These are phyloP conservation scores for Zygosaccharomyces bisporus DNA, from an alignment of 805 yeast genomes.

Conservation along the genomic window DNA sequence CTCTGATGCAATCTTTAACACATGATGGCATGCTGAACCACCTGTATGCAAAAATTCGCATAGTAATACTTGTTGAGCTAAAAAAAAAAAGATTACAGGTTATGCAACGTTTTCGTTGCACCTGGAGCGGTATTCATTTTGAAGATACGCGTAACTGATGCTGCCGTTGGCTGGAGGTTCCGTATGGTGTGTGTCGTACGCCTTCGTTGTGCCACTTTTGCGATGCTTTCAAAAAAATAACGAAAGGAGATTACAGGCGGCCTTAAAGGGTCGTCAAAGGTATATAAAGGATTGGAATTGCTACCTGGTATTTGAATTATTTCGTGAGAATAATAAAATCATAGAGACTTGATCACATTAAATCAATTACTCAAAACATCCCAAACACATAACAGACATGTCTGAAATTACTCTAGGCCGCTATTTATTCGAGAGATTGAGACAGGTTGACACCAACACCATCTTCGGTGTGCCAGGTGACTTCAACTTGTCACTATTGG, in stretches of 20 bases:
- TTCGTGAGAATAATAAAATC: neutral
- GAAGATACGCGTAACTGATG: neutral
- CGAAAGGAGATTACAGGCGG: neutral
- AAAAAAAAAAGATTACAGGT: neutral
- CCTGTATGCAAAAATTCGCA: neutral
- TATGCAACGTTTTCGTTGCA: neutral
- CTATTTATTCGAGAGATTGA: slow-evolving; percentile 73
- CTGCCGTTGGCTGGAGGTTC: slow-evolving; percentile 1
- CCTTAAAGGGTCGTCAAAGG: slow-evolving; percentile 1
- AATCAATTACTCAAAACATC: neutral
- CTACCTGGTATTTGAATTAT: neutral
- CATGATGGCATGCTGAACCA: slow-evolving; percentile 2
- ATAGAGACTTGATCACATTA: neutral
- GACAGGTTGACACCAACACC: slow-evolving; percentile 66
- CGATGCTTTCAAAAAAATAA: slow-evolving; percentile 2
- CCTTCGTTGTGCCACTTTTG: slow-evolving; percentile 6
- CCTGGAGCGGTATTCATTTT: neutral
- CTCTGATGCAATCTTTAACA: slow-evolving; percentile 5
- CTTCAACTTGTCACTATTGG: slow-evolving; percentile 68
- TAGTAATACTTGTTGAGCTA: slow-evolving; percentile 3
- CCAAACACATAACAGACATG: slow-evolving; percentile 24
- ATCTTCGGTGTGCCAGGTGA: slow-evolving; percentile 82
- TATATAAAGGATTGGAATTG: slow-evolving; percentile 4
- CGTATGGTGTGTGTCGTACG: slow-evolving; percentile 1
- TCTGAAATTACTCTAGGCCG: slow-evolving; percentile 63